Evolutionary conservation across 1,284 basidiomycete species (phyloP).

Genomic region (Leccinum fallax): DNA sequence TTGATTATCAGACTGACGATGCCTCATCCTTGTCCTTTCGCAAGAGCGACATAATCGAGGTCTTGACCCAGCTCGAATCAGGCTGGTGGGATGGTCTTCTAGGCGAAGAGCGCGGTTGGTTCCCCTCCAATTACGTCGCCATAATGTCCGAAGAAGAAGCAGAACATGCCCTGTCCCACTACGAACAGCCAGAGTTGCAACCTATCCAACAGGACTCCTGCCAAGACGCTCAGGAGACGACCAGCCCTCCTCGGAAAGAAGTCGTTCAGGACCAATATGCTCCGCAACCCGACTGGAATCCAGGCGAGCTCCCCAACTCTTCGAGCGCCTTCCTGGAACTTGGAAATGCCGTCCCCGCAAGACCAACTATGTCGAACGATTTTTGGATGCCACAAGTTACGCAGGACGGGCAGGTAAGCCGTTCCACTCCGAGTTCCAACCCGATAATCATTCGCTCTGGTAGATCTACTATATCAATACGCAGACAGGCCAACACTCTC

Average conservation of each 20-base stretch:
- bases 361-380: constrained; percentile 57
- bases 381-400: constrained; percentile 82
- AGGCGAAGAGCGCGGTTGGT: constrained; percentile 91
- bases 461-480: constrained; percentile 95
- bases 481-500: constrained; percentile 83
- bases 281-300: constrained; percentile 31
- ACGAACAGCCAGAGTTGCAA: constrained; percentile 41
- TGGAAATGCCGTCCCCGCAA: constrained; percentile 12
- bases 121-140: constrained; percentile 94
- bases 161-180: constrained; percentile 59
- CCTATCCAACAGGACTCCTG: constrained; percentile 15
- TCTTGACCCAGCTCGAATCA: constrained; percentile 86
- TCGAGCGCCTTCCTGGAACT: constrained; percentile 31
- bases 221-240: constrained; percentile 21
- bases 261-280: constrained; percentile 21
- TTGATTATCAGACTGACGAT: constrained; percentile 90
- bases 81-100: constrained; percentile 99
- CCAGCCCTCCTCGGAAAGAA: constrained; percentile 13
- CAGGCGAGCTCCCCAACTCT: constrained; percentile 17
- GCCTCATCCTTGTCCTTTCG: constrained; percentile 87
- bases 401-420: constrained; percentile 68
- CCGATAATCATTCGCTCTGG: constrained; percentile 4
- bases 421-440: background rate
- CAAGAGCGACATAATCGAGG: constrained; percentile 91
- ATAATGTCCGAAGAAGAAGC: constrained; percentile 81